phyloP scores from a whole-genome alignment of 2,329 filamentous ascomycete genomes.

The Paecilomyces dactylethromorphus region DNA sequence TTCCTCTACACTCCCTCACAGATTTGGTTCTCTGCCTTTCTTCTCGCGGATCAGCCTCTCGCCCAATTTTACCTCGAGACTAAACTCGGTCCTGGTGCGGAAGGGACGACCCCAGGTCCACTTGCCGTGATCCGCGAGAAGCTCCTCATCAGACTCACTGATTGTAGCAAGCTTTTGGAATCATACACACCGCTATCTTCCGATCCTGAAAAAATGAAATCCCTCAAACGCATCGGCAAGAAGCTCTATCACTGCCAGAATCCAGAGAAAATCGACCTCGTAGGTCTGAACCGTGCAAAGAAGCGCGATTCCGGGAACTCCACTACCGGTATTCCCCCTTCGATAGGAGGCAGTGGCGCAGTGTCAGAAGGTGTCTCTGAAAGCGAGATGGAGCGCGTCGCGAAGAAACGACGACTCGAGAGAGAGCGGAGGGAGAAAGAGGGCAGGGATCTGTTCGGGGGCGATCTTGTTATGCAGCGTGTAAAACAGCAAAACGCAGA shows the following conservation, averaged over 20 bases:
- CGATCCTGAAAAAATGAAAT: slow-evolving; percentile 35
- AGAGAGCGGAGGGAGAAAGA: slow-evolving; percentile 15
- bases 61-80: slow-evolving; percentile 39
- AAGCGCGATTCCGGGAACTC: slow-evolving; percentile 31
- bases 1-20: slow-evolving; percentile 93
- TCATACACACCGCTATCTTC: slow-evolving; percentile 32
- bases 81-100: slow-evolving; percentile 28
- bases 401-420: slow-evolving; percentile 36
- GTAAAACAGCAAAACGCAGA: not conserved
- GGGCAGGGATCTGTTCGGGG: slow-evolving; percentile 28
- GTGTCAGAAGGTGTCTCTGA: slow-evolving; percentile 20
- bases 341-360: slow-evolving; percentile 12
- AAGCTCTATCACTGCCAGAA: slow-evolving; percentile 45
- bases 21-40: slow-evolving; percentile 78
- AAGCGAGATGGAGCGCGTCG: slow-evolving; percentile 28
- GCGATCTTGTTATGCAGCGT: slow-evolving; percentile 27
- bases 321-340: slow-evolving; percentile 18
- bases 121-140: slow-evolving; percentile 29
- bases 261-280: slow-evolving; percentile 39
- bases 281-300: slow-evolving; percentile 27
- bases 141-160: slow-evolving; percentile 28
- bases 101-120: slow-evolving; percentile 12
- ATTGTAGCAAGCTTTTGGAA: slow-evolving; percentile 33
- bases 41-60: slow-evolving; percentile 59
- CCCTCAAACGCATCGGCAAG: slow-evolving; percentile 40